Base-by-base conservation (phyloP, 176 grass and related monocot species). In the Triticum monococcum region DNA sequence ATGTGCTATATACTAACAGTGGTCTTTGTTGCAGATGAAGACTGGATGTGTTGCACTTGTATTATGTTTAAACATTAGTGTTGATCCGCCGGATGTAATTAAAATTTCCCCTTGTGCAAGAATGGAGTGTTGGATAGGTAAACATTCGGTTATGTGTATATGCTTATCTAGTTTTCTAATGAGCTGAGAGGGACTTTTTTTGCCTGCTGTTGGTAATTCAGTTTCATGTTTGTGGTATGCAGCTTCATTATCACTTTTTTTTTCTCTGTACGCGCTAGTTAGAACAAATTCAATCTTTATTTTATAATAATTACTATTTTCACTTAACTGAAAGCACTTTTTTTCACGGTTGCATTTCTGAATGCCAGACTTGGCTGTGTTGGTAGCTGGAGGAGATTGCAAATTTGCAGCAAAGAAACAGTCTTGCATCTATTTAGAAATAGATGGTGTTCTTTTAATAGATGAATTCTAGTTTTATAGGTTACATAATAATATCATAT, bases 41-140 rank as follows among this genome's bases (percentile, higher is more conserved):
- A 99, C 97, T 24, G 94, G 97, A 30, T 99, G 92, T 81, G 97
- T 99, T 78, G 97, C 97, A 59, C 92, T 99, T 78, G 94, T 96
- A 69, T 88, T 99, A 65, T 99, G 97, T 90, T 92, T 99, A 90
- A 99, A 99, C 90, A 93, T 99, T 78, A 94, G 94, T 79, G 94
- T 99, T 87, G 94, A 99, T 85, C 97, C 97, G 0, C 97, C 97
- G 4, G 97, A 99, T 83, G 92, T 99, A 72, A 99, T 99, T 82
- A 99, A 99, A 89, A 94, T 99, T 62, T 99, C 97, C 23, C 97
- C 97, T 65, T 99, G 97, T 84, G 97, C 97, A 86, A 90, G 92
- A 91, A 96, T 90, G 92, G 94, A 99, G 71, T 99, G 97, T 84
- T 99, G 97, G 97, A 99, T 94, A 92, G 97, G 97, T 99, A 92